Evolutionary conservation across 257 asterid species (phyloP), one percentile per base, ranked within the genome.

Genomic region (Przewalskia tangutica): DNA sequence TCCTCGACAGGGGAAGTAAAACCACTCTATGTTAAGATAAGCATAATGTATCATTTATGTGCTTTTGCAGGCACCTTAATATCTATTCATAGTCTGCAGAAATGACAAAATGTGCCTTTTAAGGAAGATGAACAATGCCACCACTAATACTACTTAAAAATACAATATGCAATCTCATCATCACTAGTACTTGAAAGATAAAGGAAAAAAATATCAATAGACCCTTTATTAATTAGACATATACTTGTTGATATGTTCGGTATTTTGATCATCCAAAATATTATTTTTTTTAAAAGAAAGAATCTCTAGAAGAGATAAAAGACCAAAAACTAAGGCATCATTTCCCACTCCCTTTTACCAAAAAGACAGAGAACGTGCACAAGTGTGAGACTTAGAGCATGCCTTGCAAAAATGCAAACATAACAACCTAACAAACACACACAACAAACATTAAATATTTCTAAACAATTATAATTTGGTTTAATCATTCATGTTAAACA

Each of bases 331-430:
- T 75, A 75, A 75, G 62, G 62, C 62, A 50, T 75, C 80, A 48
- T 48, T 75, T 75, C 5, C 80, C 80, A 75, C 62, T 23, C 13
- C 62, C 18, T 50, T 56, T 46, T 65, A 83, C 34, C 67, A 64
- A 63, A 75, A 82, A 68, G 87, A 85, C 85, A 82, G 84, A 88
- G 86, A 87, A 89, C 94, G 91, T 89, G 94, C 82, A 27, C 79
- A 81, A 83, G 89, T 93, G 89, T 82, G 86, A 83, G 85, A 81
- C 50, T 77, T 13, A 0, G 67, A 79, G 84, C 90, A 86, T 84
- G 92, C 89, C 86, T 85, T 65, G 58, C 83, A 66, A 75, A 77
- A 79, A 63, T 64, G 65, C 80, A 42, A 48, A 84, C 18, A 81
- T 75, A 23, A 75, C 80, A 23, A 75, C 50, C 80, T 23, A 75